These are phyloP conservation scores for Colletotrichum higginsianum DNA, from an alignment of 2,329 filamentous ascomycete genomes.

Conservation along the genomic window DNA sequence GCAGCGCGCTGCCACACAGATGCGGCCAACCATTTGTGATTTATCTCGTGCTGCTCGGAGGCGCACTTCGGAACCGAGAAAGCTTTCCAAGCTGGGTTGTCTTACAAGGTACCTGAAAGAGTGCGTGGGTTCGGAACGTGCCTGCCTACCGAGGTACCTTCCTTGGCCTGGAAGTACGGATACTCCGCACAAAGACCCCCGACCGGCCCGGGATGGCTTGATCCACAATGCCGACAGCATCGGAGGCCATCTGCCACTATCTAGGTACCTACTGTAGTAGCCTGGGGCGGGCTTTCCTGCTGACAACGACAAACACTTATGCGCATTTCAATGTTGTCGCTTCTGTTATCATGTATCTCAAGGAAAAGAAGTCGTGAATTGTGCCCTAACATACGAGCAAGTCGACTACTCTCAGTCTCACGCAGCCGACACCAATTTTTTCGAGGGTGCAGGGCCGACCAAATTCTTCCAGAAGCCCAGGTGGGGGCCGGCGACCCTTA, in stretches of 20 bases:
- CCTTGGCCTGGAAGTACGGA: neutral
- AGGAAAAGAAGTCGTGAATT: no score
- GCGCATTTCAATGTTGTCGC: neutral
- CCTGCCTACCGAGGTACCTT: no score
- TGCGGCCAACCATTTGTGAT: no score
- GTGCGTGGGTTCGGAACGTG: no score
- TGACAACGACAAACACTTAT: neutral
- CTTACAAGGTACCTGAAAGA: no score
- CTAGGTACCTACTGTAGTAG: neutral
- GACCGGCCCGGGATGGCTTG: neutral
- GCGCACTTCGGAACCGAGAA: no score
- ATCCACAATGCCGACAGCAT: neutral
- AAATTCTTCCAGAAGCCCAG: neutral
- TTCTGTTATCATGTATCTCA: neutral
- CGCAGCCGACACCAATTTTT: neutral
- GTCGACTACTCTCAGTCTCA: no score
- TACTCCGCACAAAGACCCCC: neutral
- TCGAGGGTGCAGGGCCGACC: neutral
- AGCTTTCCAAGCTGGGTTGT: no score
- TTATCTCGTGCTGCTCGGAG: no score
- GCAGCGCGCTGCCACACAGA: no score
- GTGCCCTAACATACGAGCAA: neutral
- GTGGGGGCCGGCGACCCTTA: constrained; percentile 5
- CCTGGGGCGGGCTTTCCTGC: neutral
- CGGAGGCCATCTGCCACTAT: neutral